Conservation (phyloP, 2,329 filamentous ascomycete genomes). For the Allantophomopsis cytisporea region DNA sequence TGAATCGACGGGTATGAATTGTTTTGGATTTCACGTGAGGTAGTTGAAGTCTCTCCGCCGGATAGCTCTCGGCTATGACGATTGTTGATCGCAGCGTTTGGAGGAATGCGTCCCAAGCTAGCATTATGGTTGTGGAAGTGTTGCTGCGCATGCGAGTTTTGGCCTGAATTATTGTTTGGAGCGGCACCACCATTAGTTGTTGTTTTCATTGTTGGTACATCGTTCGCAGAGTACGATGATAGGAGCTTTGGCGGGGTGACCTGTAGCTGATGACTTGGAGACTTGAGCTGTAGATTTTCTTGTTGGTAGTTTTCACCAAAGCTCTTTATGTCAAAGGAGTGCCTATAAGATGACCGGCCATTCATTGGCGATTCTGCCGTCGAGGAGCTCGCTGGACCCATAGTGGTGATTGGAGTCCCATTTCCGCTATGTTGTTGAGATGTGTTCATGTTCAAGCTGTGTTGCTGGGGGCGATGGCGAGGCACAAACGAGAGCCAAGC, state of each 20-base stretch:
- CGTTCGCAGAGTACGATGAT: slow-evolving; percentile 81
- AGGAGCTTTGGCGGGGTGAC: slow-evolving; percentile 57
- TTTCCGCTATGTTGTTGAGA: slow-evolving; percentile 14
- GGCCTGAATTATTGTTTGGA: not conserved
- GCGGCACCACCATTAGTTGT: slow-evolving; percentile 18
- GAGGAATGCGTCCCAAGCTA: slow-evolving; percentile 67
- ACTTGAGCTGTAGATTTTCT: slow-evolving; percentile 12
- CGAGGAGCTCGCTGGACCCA: slow-evolving; percentile 20
- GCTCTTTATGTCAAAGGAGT: slow-evolving; percentile 42
- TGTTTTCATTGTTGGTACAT: slow-evolving; percentile 70
- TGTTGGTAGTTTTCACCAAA: slow-evolving; percentile 21
- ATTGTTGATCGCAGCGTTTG: slow-evolving; percentile 46
- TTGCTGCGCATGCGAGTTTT: slow-evolving; percentile 47
- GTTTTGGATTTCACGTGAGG: slow-evolving; percentile 26
- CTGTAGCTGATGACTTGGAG: slow-evolving; percentile 36
- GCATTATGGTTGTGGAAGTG: slow-evolving; percentile 62
- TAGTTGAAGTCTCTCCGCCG: slow-evolving; percentile 9
- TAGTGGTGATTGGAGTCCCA: slow-evolving; percentile 20
- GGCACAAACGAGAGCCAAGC: slow-evolving; percentile 17
- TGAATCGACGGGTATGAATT: slow-evolving; percentile 45
- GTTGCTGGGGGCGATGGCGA: slow-evolving; percentile 24
- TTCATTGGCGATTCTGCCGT: slow-evolving; percentile 32
- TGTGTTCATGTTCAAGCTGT: slow-evolving; percentile 25
- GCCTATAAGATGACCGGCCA: slow-evolving; percentile 33
- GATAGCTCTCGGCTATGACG: slow-evolving; percentile 62